Percentiles rank a stretch among this genome's conserved stretches.
Evolutionary conservation across 192 early-diverging fungal species (phyloP).

Genomic region (Dissophora globulifera): DNA sequence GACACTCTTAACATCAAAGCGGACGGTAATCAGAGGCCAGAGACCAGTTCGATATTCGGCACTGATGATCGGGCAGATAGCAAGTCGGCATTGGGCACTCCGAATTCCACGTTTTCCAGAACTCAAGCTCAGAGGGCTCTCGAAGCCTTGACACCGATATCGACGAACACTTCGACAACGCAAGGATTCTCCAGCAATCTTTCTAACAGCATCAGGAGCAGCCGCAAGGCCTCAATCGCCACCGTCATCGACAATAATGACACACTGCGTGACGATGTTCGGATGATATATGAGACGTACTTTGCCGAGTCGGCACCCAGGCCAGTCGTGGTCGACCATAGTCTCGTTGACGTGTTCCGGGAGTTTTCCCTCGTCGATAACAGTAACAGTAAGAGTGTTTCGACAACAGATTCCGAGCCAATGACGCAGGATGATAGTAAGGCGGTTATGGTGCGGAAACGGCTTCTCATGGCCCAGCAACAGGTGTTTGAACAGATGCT

Average conservation of each 20-base stretch:
- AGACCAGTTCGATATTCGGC: conserved; percentile 4
- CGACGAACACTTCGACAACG: conserved; percentile 1
- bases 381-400: conserved; percentile 1
- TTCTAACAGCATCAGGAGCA: conserved; percentile 19
- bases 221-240: conserved; percentile 28
- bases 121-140: background rate
- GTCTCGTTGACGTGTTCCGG: conserved; percentile 46
- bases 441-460: conserved; percentile 27
- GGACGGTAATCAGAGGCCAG: conserved; percentile 1
- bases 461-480: conserved; percentile 62
- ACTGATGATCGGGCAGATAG: conserved; percentile 6
- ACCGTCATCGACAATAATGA: conserved; percentile 19
- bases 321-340: conserved; percentile 46
- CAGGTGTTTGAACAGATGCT: conserved; percentile 75
- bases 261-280: conserved; percentile 59
- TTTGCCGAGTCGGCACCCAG: conserved; percentile 55
- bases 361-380: conserved; percentile 33
- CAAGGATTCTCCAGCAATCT: background rate
- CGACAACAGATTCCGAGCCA: background rate
- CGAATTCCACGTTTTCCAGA: conserved; percentile 13
- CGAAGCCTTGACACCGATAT: conserved; percentile 11
- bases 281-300: conserved; percentile 65
- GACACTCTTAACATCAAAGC: conserved; percentile 65
- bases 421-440: conserved; percentile 4
- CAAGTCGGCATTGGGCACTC: conserved; percentile 11